Conservation (phyloP, 768 basidiomycete genomes). For the Pleurotus platypus region DNA sequence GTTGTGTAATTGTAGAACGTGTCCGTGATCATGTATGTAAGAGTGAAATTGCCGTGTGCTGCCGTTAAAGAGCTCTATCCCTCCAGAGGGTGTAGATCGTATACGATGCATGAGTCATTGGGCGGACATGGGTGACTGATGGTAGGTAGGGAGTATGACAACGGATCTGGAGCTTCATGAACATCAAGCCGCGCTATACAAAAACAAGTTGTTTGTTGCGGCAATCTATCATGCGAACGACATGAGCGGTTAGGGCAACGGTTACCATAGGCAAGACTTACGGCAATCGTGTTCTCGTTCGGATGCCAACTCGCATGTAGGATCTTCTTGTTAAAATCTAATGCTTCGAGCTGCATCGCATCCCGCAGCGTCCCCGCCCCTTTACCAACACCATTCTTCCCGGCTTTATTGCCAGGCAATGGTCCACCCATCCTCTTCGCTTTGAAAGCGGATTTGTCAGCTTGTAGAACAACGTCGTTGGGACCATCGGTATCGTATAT, state of each 20-base stretch:
- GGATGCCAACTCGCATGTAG: constrained; percentile 98
- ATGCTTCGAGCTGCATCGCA: constrained; percentile 79
- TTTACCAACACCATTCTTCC: constrained; percentile 63
- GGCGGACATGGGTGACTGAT: neutral
- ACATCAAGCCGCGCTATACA: constrained; percentile 70
- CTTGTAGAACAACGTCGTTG: constrained; percentile 91
- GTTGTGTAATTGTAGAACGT: neutral
- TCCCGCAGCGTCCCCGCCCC: constrained; percentile 74
- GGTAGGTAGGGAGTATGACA: neutral
- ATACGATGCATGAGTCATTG: constrained; percentile 5
- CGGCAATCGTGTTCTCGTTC: constrained; percentile 95
- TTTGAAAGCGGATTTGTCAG: constrained; percentile 99
- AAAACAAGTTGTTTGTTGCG: constrained; percentile 93
- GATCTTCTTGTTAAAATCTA: constrained; percentile 98
- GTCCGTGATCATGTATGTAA: constrained; percentile 4
- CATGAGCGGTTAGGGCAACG: neutral
- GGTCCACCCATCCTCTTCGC: constrained; percentile 97
- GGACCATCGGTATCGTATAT: constrained; percentile 92
- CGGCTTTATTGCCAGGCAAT: constrained; percentile 63
- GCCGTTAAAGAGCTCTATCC: constrained; percentile 5
- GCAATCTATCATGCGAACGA: constrained; percentile 61
- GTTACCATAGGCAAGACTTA: constrained; percentile 34
- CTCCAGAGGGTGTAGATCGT: constrained; percentile 8
- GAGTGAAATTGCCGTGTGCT: neutral
- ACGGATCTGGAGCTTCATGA: neutral